Evolutionary conservation across 305 asterid species (phyloP).

Genomic region (Solanum hybrid): DNA sequence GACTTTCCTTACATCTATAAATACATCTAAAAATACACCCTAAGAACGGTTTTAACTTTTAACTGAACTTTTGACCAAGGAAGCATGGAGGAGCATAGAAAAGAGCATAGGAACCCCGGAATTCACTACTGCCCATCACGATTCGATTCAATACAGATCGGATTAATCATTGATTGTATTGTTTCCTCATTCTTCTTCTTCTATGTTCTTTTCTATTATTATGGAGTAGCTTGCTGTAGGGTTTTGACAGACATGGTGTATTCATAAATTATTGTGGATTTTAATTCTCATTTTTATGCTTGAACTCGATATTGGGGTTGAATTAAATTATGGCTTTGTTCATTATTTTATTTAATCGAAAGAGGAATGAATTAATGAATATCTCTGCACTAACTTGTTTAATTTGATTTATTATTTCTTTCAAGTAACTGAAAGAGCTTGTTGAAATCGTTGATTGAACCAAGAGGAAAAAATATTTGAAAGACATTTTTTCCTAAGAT

Average conservation of each 20-base stretch:
- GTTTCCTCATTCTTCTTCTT: background rate
- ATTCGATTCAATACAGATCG: background rate
- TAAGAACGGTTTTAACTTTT: background rate
- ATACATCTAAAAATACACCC: background rate
- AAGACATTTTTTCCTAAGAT: background rate
- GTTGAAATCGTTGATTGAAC: background rate
- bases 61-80: background rate
- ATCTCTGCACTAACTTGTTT: background rate
- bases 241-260: background rate
- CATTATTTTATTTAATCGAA: background rate
- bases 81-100: background rate
- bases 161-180: background rate
- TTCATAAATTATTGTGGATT: background rate
- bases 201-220: background rate
- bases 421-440: background rate
- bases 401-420: background rate
- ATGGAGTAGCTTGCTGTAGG: background rate
- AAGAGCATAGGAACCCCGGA: background rate
- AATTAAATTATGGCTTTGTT: background rate
- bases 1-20: background rate
- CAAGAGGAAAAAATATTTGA: background rate
- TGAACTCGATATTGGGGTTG: background rate
- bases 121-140: background rate
- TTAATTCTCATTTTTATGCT: background rate
- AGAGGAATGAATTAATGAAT: background rate